A percentile compares a stretch with the other conserved stretches of the same genome.
Conservation (phyloP, 208 protist genomes). For the Trypanosoma avium region DNA sequence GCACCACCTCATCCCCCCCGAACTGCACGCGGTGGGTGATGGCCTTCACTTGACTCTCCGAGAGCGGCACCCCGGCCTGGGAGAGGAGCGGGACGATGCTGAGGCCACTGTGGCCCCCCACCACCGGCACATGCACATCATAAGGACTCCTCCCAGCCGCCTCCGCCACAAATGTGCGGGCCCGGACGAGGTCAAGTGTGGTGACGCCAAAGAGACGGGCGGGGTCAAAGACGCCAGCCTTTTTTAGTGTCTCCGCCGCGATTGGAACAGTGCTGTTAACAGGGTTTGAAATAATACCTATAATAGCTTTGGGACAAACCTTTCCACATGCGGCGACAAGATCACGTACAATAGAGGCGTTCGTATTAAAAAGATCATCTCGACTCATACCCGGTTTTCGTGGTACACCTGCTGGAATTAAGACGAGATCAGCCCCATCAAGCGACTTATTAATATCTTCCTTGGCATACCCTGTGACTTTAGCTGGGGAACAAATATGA, state of each 20-base stretch:
- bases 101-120: slow-evolving; percentile 93
- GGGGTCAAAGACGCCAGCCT: slow-evolving; percentile 83
- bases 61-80: slow-evolving; percentile 42
- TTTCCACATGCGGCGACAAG: slow-evolving; percentile 81
- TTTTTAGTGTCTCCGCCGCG: slow-evolving; percentile 89
- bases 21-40: slow-evolving; percentile 85
- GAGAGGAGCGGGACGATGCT: slow-evolving; percentile 95
- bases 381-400: slow-evolving; percentile 97
- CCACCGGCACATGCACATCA: slow-evolving; percentile 82
- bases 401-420: slow-evolving; percentile 94
- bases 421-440: slow-evolving; percentile 79
- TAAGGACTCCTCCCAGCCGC: slow-evolving; percentile 47
- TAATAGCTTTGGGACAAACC: slow-evolving; percentile 87
- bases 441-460: slow-evolving; percentile 76
- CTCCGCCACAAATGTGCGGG: slow-evolving; percentile 78
- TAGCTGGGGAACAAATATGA: slow-evolving; percentile 81
- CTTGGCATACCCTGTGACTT: slow-evolving; percentile 66
- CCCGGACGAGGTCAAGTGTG: slow-evolving; percentile 90
- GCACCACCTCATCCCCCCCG: slow-evolving; percentile 87
- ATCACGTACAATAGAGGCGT: slow-evolving; percentile 88
- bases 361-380: slow-evolving; percentile 96
- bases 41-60: slow-evolving; percentile 65
- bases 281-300: slow-evolving; percentile 94
- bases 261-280: slow-evolving; percentile 96
- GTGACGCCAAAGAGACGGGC: slow-evolving; percentile 91